A percentile compares a stretch with the other conserved stretches of the same genome.
phyloP scores from a whole-genome alignment of 1,139 yeast species.

The Debaryomycetaceae sp. region DNA sequence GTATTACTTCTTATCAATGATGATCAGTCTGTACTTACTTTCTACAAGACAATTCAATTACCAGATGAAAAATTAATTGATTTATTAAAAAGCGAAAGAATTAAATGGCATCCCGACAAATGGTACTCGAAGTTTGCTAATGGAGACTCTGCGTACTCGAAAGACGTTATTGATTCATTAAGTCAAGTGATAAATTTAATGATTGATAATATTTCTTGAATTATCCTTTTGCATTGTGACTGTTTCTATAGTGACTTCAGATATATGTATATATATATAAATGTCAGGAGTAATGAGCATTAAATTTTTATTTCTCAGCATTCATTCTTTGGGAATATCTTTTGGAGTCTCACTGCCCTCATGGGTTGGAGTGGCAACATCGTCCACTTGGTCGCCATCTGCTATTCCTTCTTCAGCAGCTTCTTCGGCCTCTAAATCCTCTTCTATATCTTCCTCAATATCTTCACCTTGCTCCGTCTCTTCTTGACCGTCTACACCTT shows the following conservation, averaged over 20 bases:
- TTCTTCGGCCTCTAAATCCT: slow-evolving; percentile 6
- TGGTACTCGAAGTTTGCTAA: slow-evolving; percentile 26
- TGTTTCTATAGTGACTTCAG: slow-evolving; percentile 1
- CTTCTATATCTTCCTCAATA: slow-evolving; percentile 9
- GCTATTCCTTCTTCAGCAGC: slow-evolving; percentile 6
- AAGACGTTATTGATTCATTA: slow-evolving; percentile 27
- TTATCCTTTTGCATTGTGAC: not conserved
- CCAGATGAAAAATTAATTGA: slow-evolving; percentile 16
- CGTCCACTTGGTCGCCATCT: slow-evolving; percentile 3
- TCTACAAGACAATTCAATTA: slow-evolving; percentile 21
- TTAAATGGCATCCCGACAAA: slow-evolving; percentile 72
- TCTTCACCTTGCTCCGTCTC: slow-evolving; percentile 6
- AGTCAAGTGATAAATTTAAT: slow-evolving; percentile 30
- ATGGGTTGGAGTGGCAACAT: slow-evolving; percentile 5
- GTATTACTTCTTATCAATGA: slow-evolving; percentile 22
- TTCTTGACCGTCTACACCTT: slow-evolving; percentile 4
- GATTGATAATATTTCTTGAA: slow-evolving; percentile 10
- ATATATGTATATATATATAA: slow-evolving; percentile 2
- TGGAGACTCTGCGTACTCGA: slow-evolving; percentile 11
- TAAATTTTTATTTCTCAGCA: not conserved
- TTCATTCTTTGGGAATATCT: slow-evolving; percentile 12
- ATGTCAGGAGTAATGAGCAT: slow-evolving; percentile 1
- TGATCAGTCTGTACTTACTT: slow-evolving; percentile 19
- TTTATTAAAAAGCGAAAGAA: slow-evolving; percentile 47
- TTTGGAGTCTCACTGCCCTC: slow-evolving; percentile 8